Percentiles rank a stretch among this genome's conserved stretches.
phyloP scores from a whole-genome alignment of 371 early-diverging fungal genomes.

The Circinella umbellata region DNA sequence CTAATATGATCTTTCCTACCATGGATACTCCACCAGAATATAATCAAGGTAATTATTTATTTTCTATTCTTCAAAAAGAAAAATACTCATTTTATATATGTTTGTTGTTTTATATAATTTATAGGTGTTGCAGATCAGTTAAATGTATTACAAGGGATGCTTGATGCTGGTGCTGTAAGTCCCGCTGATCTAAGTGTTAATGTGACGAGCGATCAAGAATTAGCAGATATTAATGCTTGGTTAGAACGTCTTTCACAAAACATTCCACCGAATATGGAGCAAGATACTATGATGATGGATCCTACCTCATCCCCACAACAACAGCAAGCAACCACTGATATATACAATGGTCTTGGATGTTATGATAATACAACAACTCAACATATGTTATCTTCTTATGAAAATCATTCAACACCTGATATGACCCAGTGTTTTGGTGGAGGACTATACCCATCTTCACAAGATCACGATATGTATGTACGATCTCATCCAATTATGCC shows the following conservation, averaged over 20 bases:
- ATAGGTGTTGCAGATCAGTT: slow-evolving; percentile 22
- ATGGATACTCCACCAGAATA: slow-evolving; percentile 19
- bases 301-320: neutral
- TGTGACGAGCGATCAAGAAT: slow-evolving; percentile 34
- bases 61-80: neutral
- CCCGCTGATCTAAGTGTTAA: slow-evolving; percentile 33
- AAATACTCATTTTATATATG: neutral
- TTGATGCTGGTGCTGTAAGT: slow-evolving; percentile 21
- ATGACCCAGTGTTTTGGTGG: neutral
- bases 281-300: slow-evolving; percentile 15
- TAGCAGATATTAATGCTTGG: slow-evolving; percentile 47
- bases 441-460: slow-evolving; percentile 8
- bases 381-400: neutral
- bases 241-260: slow-evolving; percentile 19
- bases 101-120: neutral
- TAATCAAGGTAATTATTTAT: slow-evolving; percentile 15
- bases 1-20: slow-evolving; percentile 18
- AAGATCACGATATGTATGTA: slow-evolving; percentile 21
- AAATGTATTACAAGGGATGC: slow-evolving; percentile 21
- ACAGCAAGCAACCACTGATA: neutral
- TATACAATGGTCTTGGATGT: slow-evolving; percentile 1
- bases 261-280: neutral
- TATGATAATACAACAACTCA: slow-evolving; percentile 3
- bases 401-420: slow-evolving; percentile 2
- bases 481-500: slow-evolving; percentile 16